Base-by-base conservation (phyloP, 2,329 filamentous ascomycete species). In the Lachnellula occidentalis region DNA sequence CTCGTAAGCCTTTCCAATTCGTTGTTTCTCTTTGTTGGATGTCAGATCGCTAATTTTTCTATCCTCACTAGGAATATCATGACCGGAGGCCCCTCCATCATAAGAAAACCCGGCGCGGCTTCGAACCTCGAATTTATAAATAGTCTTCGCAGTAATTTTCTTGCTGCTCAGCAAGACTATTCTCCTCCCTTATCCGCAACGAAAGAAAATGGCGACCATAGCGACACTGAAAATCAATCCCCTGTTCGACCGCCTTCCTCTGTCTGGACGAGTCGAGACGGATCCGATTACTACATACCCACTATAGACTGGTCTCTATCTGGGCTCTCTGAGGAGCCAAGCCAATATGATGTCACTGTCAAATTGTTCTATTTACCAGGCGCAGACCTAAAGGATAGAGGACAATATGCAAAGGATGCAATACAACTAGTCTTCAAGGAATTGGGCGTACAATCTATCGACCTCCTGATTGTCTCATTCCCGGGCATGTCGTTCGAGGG, bases 61-160 rank as follows among this genome's bases (percentile, higher is more conserved):
- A 7, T 8, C 8, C 17, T 21, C 17, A n/a, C 19, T 45, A 70
- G 68, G 34, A 67, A 69, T 63, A 66, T 70, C 54, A 83, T 80
- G 68, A 96, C 95, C 76, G 85, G 83, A 60, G 88, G 89, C 54
- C 87, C 88, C 54, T 90, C 90, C 48, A 86, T 96, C 59, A 87
- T 96, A 71, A 86, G 90, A 59, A 89, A 88, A 66, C 83, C 86
- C 15, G 80, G 85, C 57, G 82, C 83, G 61, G 85, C 85, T 68
- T 96, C 92, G 52, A 97, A 97, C 70, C 85, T 92, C 64, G 94
- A 99, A 73, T 82, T 99, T 64, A 88, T 91, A 61, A 92, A 90
- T 67, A 90, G 91, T 3, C 81, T 99, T 17, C 87, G 89, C 64
- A 83, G 85, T 67, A 96, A 92, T 72, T 90, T 97, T 70, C 71